Percentiles rank a stretch among this genome's conserved stretches.
Evolutionary conservation across 2,329 filamentous ascomycete genomes (phyloP).

Genomic region (Myriangium duriaei): DNA sequence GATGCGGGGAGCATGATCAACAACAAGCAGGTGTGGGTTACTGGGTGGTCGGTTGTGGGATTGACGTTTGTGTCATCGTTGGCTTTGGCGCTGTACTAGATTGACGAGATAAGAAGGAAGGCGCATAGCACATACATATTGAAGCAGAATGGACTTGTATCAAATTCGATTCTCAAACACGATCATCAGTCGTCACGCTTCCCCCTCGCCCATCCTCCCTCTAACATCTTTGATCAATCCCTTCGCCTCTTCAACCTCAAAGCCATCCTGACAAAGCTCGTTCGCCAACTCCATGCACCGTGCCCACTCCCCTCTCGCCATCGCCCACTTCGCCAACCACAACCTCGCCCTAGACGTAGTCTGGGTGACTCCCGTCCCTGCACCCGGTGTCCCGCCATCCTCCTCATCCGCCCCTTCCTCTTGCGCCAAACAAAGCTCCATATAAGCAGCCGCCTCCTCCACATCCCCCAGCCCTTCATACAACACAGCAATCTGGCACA

Average conservation of each 20-base stretch:
- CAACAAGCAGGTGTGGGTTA: conserved; percentile 52
- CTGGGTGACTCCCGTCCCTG: conserved; percentile 70
- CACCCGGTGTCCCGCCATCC: conserved; percentile 21
- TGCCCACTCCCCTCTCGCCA: conserved; percentile 60
- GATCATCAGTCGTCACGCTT: neutral
- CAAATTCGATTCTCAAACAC: neutral
- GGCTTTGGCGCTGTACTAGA: conserved; percentile 30
- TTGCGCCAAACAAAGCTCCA: conserved; percentile 90
- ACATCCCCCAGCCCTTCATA: conserved; percentile 71
- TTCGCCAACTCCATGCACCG: conserved; percentile 70
- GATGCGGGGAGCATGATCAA: conserved; percentile 50
- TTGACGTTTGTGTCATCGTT: conserved; percentile 39
- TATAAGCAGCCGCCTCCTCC: conserved; percentile 77
- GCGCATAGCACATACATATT: neutral
- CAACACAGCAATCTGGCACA: conserved; percentile 79
- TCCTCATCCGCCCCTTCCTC: conserved; percentile 55
- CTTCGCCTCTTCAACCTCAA: conserved; percentile 95
- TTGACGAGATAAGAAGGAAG: neutral
- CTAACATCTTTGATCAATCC: conserved; percentile 78
- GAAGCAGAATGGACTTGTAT: neutral
- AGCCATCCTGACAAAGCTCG: conserved; percentile 88
- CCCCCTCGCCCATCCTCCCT: conserved; percentile 49
- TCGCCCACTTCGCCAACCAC: conserved; percentile 80
- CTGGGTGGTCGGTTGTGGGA: conserved; percentile 51
- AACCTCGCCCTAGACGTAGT: conserved; percentile 86